Evolutionary conservation across 805 yeast species (phyloP), one percentile per base, ranked within the genome.

Genomic region (Ogataea ganodermae): DNA sequence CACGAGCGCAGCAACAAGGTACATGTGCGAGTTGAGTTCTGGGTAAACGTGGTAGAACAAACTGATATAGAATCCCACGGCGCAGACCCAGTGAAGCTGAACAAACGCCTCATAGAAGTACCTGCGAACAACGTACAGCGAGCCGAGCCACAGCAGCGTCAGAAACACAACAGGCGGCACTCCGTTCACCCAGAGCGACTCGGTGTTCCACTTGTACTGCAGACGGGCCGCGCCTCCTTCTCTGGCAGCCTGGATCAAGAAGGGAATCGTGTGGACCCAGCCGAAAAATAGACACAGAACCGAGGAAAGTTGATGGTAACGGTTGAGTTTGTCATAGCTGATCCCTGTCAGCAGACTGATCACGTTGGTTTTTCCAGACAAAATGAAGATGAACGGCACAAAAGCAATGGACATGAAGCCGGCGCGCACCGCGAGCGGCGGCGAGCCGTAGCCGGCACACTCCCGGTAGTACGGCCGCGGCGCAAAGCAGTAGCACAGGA

Each of bases 401-500:
- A 79, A 61, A 0, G 80, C 79, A 26, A 71, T 64, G 1, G 79
- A 72, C 73, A 75, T 72, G 23, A 77, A 50, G 2, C 83, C 84
- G 1, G 83, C 67, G 40, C 84, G 61, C 1, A 76, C 73, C 0
- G 80, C 81, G 28, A 80, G 49, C 8, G 84, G 84, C n/a, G 84
- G 81, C 3, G 81, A 69, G 1, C 84, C 85, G 60, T 79, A 79
- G 0, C 79, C 80, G 4, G 63, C 28, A 58, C 85, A 80, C 0
- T 63, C 78, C 46, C 83, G 63, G 51, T 75, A 75, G 72, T 75
- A 78, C 40, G 70, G 70, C 44, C 73, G 78, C 6, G 84, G 83
- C 60, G 69, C 56, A 27, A 71, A 69, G 16, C 63, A 47, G 49
- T 62, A 62, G 13, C 67, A 59, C 6, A 69, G 35, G 6, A 62